Percentiles rank a stretch among this genome's conserved stretches.
Conservation (phyloP, 2,329 filamentous ascomycete species). For the Aspergillus novoparasiticus region DNA sequence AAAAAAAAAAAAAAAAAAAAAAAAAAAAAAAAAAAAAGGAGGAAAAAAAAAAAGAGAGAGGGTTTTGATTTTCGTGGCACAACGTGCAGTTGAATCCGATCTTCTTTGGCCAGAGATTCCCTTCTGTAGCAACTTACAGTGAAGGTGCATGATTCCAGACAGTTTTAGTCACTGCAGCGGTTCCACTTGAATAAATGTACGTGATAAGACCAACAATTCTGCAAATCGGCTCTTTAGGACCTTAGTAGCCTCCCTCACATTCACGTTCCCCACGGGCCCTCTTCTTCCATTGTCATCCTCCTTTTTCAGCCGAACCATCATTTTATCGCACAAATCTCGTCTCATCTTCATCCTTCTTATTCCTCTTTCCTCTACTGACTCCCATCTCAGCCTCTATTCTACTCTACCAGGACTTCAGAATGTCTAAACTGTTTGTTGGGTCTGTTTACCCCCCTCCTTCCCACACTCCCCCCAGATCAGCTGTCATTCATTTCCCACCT, state of each 20-base stretch:
- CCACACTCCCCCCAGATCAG: not conserved
- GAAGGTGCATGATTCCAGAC: not conserved
- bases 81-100: not conserved
- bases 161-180: not conserved
- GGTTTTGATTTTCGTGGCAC: not conserved
- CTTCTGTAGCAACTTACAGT: not conserved
- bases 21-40: not conserved
- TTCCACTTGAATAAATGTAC: slow-evolving; percentile 2
- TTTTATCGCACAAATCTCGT: not conserved
- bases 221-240: slow-evolving; percentile 3
- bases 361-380: slow-evolving; percentile 8
- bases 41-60: too few species aligned
- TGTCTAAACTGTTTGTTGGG: slow-evolving; percentile 97
- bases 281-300: not conserved
- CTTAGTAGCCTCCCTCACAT: slow-evolving; percentile 6
- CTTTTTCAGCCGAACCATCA: slow-evolving; percentile 3
- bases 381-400: slow-evolving; percentile 1
- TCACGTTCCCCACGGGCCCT: slow-evolving; percentile 1
- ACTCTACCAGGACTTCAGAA: slow-evolving; percentile 45
- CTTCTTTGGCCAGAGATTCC: not conserved
- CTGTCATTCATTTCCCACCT: slow-evolving; percentile 15
- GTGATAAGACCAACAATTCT: not conserved
- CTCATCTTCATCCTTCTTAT: not conserved
- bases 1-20: not conserved
- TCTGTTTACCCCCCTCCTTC: slow-evolving; percentile 51